Base-by-base conservation (phyloP, 257 asterid genomes). In the Solanum phureja region DNA sequence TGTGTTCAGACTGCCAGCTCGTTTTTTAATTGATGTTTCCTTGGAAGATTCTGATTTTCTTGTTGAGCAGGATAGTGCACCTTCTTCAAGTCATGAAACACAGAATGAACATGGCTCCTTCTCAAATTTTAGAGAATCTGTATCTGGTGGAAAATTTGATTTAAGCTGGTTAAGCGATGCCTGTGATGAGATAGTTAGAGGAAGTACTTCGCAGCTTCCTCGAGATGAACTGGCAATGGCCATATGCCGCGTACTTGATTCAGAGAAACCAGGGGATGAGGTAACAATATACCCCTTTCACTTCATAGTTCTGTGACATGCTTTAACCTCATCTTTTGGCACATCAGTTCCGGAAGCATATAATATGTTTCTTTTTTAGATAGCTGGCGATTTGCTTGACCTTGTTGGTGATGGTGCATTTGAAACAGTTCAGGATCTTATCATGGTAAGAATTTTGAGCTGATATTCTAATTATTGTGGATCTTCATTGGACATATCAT, bases 251-350 rank as follows among this genome's bases (percentile, higher is more conserved):
- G 92, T 97, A 90, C 98, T 97, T 87, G 98, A 95, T 94, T 97
- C 99, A 44, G 95, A 93, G 87, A 96, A 97, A 92, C 96, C 98
- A 75, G 98, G 99, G 85, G 99, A 97, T 86, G 98, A 94, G 99
- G 99, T 95, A 93, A 81, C 85, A 64, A 49, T n/a, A 68, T 46
- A 64, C 33, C 68, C 23, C 42, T 81, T 13, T 31, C 85, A 82
- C 85, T 82, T 87, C 34, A 71, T 87, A 87, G 88, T 69, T 88
- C 86, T 74, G 83, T 12, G 84, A 21, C 66, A 77, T 74, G 85
- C 89, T 52, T 82, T 71, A 87, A 83, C 84, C 52, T 46, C 62
- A 83, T 69, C 34, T 34, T 84, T 73, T 87, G 56, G 72, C 56
- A 66, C 83, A 74, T 38, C 85, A 74, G 52, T 87, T 88, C 77